Evolutionary conservation across 768 basidiomycete genomes (phyloP).

Genomic region (Suillus clintonianus): DNA sequence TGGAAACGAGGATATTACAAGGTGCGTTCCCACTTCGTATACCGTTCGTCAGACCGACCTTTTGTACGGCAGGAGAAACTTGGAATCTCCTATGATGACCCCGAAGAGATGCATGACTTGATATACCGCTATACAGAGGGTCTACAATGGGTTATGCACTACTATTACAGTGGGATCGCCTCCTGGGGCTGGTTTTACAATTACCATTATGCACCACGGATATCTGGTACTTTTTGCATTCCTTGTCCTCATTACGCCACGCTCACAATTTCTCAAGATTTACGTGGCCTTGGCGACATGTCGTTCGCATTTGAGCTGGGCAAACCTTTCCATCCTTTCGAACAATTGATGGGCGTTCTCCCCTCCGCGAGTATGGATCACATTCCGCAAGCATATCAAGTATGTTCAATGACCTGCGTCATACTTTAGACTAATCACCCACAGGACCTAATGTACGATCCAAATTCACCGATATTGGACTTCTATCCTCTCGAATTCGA

Average conservation of each 20-base stretch:
- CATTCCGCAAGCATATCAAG: slow-evolving; percentile 84
- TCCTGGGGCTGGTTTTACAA: slow-evolving; percentile 99
- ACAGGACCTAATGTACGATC: slow-evolving; percentile 87
- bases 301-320: slow-evolving; percentile 86
- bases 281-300: slow-evolving; percentile 70
- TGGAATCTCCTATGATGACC: slow-evolving; percentile 72
- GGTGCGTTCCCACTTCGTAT: slow-evolving; percentile 44
- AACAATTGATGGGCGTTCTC: slow-evolving; percentile 97
- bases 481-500: slow-evolving; percentile 95
- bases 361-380: slow-evolving; percentile 89
- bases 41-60: slow-evolving; percentile 13
- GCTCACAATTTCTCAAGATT: slow-evolving; percentile 40
- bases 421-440: neutral
- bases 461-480: slow-evolving; percentile 84
- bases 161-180: slow-evolving; percentile 96
- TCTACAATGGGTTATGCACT: slow-evolving; percentile 98
- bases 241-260: neutral
- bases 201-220: slow-evolving; percentile 96
- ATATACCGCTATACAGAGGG: slow-evolving; percentile 88
- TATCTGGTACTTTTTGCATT: slow-evolving; percentile 66
- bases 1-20: slow-evolving; percentile 93
- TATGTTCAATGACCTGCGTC: slow-evolving; percentile 29
- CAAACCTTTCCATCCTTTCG: slow-evolving; percentile 86
- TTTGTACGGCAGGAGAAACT: slow-evolving; percentile 69
- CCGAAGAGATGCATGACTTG: slow-evolving; percentile 67